Base-by-base conservation (phyloP, 1,139 yeast genomes). In the Yamadazyma triangularis region DNA sequence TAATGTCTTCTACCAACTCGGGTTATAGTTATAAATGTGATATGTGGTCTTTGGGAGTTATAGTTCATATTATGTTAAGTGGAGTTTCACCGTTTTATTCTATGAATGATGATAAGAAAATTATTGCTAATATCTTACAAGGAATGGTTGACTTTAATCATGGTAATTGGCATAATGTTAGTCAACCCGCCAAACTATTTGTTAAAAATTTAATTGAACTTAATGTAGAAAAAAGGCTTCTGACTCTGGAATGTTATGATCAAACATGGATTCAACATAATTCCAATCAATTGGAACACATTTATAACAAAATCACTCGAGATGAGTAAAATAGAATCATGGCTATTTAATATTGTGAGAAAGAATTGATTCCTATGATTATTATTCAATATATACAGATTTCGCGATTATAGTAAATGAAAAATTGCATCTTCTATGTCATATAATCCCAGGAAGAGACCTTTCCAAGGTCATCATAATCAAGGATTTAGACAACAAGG, bases 41-140 rank as follows among this genome's bases (percentile, higher is more conserved):
- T 49, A 53, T 76, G 28, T 79, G 87, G 88, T 78, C 86, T 1
- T 45, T 79, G 6, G 87, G 86, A 0, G 68, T 79, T 0, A 67
- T 79, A 14, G 46, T 68, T 3, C 78, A 77, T 50, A 73, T 79
- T 12, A 55, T 79, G 51, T 50, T 64, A 8, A 69, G 73, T 23
- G 85, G 84, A 0, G 60, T 76, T 1, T 77, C 85, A 0, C 85
- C 86, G 4, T 78, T 79, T 45, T 74, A 70, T 44, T 67, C 69
- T 2, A 9, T 7, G 9, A 64, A 64, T 32, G 45, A 58, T 13
- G 63, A 60, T 27, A 44, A 44, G 11, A 49, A 51, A 19, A 65
- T 67, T 56, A 34, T 73, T 63, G 2, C 56, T 49, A 32, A 59
- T 30, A 70, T 72, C 1, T 57, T 53, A 28, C 30, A 29, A 4